Percentiles rank a stretch among this genome's conserved stretches.
These are phyloP conservation scores for Cyathus striatus DNA, from an alignment of 768 basidiomycete species.

Conservation along the genomic window DNA sequence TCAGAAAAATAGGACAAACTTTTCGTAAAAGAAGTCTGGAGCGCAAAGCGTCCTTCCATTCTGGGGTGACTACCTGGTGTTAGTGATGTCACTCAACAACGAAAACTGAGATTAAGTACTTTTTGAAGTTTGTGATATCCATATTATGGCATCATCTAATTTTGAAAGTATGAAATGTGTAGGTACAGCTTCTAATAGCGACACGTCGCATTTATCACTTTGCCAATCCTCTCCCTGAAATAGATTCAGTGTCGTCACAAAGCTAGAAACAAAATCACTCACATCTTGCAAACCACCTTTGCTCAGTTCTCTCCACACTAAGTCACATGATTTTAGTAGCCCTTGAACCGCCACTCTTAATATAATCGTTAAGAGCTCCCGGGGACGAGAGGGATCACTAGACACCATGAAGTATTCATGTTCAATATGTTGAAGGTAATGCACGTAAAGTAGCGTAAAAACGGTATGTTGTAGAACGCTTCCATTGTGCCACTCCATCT, in stretches of 20 bases:
- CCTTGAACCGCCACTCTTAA: constrained; percentile 64
- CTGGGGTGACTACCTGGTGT: constrained; percentile 29
- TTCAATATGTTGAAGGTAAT: constrained; percentile 56
- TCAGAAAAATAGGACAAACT: constrained; percentile 23
- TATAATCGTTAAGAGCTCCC: constrained; percentile 62
- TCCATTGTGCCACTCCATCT: constrained; percentile 90
- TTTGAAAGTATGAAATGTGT: constrained; percentile 45
- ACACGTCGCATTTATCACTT: constrained; percentile 81
- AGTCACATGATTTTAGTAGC: constrained; percentile 75
- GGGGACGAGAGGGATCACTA: constrained; percentile 36
- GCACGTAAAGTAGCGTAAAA: constrained; percentile 72
- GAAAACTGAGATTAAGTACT: constrained; percentile 20
- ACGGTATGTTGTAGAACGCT: constrained; percentile 84
- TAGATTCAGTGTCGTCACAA: constrained; percentile 6
- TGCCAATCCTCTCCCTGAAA: constrained; percentile 83
- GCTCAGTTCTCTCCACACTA: constrained; percentile 78
- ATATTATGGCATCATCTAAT: constrained; percentile 57
- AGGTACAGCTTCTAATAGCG: constrained; percentile 61
- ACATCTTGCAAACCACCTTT: constrained; percentile 77
- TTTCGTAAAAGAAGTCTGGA: constrained; percentile 55
- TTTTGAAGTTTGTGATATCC: constrained; percentile 46
- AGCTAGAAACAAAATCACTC: constrained; percentile 22
- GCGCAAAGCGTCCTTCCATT: constrained; percentile 46
- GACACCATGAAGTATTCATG: constrained; percentile 37
- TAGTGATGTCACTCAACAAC: constrained; percentile 1